Conservation (phyloP, 2,329 filamentous ascomycete genomes). For the Colletotrichum karsti region DNA sequence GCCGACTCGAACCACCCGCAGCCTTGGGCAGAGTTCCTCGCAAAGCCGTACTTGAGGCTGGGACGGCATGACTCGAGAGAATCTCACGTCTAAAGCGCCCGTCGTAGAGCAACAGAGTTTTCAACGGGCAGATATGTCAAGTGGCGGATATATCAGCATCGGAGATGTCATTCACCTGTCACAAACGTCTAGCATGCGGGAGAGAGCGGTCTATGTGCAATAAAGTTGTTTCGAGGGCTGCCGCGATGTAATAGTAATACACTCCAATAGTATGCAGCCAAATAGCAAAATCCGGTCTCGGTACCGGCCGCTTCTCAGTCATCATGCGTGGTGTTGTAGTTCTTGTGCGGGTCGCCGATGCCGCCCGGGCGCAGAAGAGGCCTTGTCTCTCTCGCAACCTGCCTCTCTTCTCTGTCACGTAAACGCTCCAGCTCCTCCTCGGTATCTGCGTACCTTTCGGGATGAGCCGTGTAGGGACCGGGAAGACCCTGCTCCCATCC, state of each 20-base stretch:
- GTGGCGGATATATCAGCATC: background rate
- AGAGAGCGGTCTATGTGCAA: background rate
- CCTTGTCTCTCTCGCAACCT: constrained; percentile 58
- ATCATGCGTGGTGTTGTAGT: constrained; percentile 42
- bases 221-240: background rate
- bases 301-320: background rate
- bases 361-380: constrained; percentile 59
- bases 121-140: background rate
- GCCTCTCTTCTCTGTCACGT: constrained; percentile 58
- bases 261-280: background rate
- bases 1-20: background rate
- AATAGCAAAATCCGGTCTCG: background rate
- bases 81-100: background rate
- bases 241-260: background rate
- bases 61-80: background rate
- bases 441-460: constrained; percentile 59
- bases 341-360: constrained; percentile 54
- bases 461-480: constrained; percentile 60
- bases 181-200: background rate
- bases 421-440: constrained; percentile 61
- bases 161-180: background rate
- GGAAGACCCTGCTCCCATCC: constrained; percentile 60
- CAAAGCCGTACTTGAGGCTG: background rate
- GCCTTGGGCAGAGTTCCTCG: background rate
- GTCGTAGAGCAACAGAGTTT: background rate